Evolutionary conservation across 1,139 yeast genomes (phyloP), one percentile per base, ranked within the genome.

Genomic region (Candida gigantensis): DNA sequence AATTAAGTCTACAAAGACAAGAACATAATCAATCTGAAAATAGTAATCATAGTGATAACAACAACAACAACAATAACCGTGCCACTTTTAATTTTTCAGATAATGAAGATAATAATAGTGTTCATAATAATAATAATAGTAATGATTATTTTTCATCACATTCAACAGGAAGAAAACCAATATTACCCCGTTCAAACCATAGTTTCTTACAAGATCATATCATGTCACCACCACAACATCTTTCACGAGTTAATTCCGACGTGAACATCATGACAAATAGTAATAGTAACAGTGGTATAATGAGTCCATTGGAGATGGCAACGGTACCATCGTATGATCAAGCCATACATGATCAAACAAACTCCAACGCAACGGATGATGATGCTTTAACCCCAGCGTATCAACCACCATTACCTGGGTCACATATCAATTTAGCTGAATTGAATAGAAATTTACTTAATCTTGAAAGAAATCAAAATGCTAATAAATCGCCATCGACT

Each of bases 241-340:
- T 81, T 34, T 81, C 89, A 1, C 65, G 90, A 37, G 78, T 68
- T 1, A 73, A 72, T 30, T 81, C 89, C 0, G 72, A 62, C 24
- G 35, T 45, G 21, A 37, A 45, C 32, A 34, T 44, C 45, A 38
- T 44, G 21, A 51, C 42, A 32, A 48, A 41, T 29, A 13, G 29
- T 9, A 23, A 25, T 25, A 6, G 9, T n/a, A 21, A 10, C 11
- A 21, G 12, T n/a, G 12, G 12, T 10, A n/a, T n/a, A n/a, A 24
- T 46, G 6, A 42, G 40, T 18, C 34, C 52, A 5, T 35, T 37
- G 5, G 52, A 47, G 11, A 55, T 89, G 46, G 79, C 83, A 11
- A 65, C 78, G 40, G 95, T 89, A 3, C 97, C 97, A 0, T 79
- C 95, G 0, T 90, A 90, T 58, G 74, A 74, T 7, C 82, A 87